Conservation (phyloP, 805 yeast genomes). For the Nakazawaea ernobii region DNA sequence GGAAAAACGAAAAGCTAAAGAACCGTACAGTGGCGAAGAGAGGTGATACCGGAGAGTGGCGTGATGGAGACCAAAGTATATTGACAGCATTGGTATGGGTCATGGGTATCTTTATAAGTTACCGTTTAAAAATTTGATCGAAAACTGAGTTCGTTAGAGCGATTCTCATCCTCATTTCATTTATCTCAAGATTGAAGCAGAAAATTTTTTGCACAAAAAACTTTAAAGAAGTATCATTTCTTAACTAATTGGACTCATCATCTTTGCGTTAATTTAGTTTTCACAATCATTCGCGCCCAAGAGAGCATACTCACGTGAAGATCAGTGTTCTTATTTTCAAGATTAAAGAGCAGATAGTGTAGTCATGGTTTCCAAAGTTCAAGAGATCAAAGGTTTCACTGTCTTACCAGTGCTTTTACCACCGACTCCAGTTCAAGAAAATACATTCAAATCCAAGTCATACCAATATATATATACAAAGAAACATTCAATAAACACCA, state of each 20-base stretch:
- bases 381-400: conserved; percentile 54
- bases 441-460: conserved; percentile 17
- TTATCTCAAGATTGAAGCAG: not conserved
- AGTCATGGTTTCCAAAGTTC: conserved; percentile 8
- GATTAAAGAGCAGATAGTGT: not conserved
- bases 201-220: not conserved
- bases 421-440: conserved; percentile 16
- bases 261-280: too few relatives aligned
- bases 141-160: too few relatives aligned
- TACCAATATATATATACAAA: conserved; percentile 60
- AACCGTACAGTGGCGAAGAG: not conserved
- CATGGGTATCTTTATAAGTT: not conserved
- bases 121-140: not conserved
- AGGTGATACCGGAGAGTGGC: too few relatives aligned
- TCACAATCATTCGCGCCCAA: too few relatives aligned
- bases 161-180: not conserved
- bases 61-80: not conserved
- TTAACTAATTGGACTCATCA: too few relatives aligned
- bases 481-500: conserved; percentile 44
- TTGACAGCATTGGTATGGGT: not conserved
- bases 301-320: too few relatives aligned
- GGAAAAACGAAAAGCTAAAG: not conserved
- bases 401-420: conserved; percentile 44
- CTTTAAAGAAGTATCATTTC: not conserved
- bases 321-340: too few relatives aligned